Base-by-base conservation (phyloP, 257 asterid species). In the Solanum megistacrolobum region DNA sequence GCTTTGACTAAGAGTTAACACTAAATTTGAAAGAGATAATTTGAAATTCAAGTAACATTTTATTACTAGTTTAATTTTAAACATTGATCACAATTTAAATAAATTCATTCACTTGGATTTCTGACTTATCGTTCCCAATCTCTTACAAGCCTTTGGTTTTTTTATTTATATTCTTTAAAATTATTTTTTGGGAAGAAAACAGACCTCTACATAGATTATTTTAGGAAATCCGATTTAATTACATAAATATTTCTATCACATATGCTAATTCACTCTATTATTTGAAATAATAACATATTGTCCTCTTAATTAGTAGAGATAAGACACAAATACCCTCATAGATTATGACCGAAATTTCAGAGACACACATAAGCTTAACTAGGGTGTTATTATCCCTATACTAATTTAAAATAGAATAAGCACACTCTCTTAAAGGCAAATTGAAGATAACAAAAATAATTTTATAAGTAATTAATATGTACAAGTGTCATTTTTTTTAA, bases 281-380 rank as follows among this genome's bases (percentile, higher is more conserved):
- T 55, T 3, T 55, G 25, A 55, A 20, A 55, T 20, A 55, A 55
- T 20, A 6, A 55, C 65, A 55, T 55, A 55, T 55, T 18, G 4
- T 55, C 11, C 4, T 55, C 11, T 18, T 20, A 55, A 55, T 20
- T 55, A 55, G 23, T 52, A 18, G 27, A 18, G 65, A 55, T 55
- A 20, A 20, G 9, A 7, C 25, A 20, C 9, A 18, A 55, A 1
- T 55, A 55, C 0, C 11, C 25, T 1, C 1, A 12, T 55, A 55
- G 10, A 55, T 0, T 60, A 14, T 60, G 0, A 60, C 0, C 14
- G 1, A 4, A 4, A 60, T 23, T 9, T 1, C 3, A 60, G 7
- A 23, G 3, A 60, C 12, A 60, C 14, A 60, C 0, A 9, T 23
- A 8, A 23, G 0, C 0, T 60, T 60, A 60, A 23, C 2, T 58